These are phyloP conservation scores for Hydnomerulius pinastri DNA, from an alignment of 768 basidiomycete genomes.

Conservation along the genomic window DNA sequence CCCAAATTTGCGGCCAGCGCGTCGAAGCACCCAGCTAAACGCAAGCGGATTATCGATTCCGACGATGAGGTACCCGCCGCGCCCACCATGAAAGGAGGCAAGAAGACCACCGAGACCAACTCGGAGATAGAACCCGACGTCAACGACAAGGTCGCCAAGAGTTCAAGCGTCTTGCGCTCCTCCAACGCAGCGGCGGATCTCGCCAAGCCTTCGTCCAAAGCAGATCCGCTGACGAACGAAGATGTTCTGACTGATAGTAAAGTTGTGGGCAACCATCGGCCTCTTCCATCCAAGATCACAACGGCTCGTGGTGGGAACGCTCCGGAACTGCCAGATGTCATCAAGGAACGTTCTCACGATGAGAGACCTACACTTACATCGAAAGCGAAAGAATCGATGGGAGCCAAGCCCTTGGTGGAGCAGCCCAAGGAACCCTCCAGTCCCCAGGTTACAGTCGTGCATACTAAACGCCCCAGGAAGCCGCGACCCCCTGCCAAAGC, in stretches of 20 bases:
- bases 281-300: neutral
- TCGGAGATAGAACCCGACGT: neutral
- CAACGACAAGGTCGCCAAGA: constrained; percentile 9
- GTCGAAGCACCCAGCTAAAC: neutral
- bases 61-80: constrained; percentile 16
- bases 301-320: neutral
- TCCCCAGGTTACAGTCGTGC: neutral
- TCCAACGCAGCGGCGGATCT: constrained; percentile 20
- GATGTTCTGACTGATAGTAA: neutral
- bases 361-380: neutral
- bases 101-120: neutral
- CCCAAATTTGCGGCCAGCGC: neutral
- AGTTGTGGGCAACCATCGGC: neutral
- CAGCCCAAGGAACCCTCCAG: neutral
- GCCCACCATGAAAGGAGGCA: neutral
- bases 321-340: neutral
- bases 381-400: neutral
- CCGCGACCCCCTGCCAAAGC: neutral
- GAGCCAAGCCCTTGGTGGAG: neutral
- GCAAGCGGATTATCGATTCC: constrained; percentile 18
- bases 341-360: neutral
- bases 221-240: neutral
- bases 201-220: constrained; percentile 2
- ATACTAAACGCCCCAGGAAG: neutral
- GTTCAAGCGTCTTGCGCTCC: constrained; percentile 10